Evolutionary conservation across 2,329 filamentous ascomycete genomes (phyloP), one percentile per base, ranked within the genome.

Genomic region (Colletotrichum horii): DNA sequence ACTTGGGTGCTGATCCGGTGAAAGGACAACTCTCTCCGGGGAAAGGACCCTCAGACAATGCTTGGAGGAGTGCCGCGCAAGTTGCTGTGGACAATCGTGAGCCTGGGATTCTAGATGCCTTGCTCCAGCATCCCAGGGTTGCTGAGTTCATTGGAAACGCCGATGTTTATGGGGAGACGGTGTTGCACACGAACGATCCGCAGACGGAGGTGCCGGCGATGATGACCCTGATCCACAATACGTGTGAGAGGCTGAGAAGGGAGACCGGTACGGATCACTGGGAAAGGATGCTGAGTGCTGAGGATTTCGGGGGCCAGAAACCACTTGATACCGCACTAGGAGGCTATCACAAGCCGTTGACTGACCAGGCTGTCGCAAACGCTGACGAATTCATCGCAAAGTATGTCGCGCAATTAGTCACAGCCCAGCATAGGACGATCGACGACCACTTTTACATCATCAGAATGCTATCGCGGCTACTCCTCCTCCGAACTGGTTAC

Each of bases 1-100:
- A 77, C 11, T 76, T 75, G 14, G 80, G 80, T 3, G 79, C 77
- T 9, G 75, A 81, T 69, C 79, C 78, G 16, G 24, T 76, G 7
- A 78, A 73, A 36, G 77, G 73, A 12, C 71, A 77, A 12, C 71
- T 68, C 14, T 34, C 58, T 7, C 73, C 76, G 3, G 65, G 62
- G 3, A 58, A 62, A 9, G 26, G 66, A 4, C 30, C 71, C 9
- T 16, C 30, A 6, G 14, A 30, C 16, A 30, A 9, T 56, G 12
- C 34, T 5, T 81, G 79, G 79, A 67, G 75, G 26, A 78, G 75
- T 14, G 79, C 76, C 4, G 34, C 80, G 5, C 74, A 75, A 3
- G 38, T 77, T 15, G 74, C 77, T 2, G 22, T 48, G 19, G 30
- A 72, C 8, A 55, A 48, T 4, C 30, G n/a, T 16, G 61, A 76